Conservation (phyloP, 2,329 filamentous ascomycete genomes). For the Ceratocystis variospora region DNA sequence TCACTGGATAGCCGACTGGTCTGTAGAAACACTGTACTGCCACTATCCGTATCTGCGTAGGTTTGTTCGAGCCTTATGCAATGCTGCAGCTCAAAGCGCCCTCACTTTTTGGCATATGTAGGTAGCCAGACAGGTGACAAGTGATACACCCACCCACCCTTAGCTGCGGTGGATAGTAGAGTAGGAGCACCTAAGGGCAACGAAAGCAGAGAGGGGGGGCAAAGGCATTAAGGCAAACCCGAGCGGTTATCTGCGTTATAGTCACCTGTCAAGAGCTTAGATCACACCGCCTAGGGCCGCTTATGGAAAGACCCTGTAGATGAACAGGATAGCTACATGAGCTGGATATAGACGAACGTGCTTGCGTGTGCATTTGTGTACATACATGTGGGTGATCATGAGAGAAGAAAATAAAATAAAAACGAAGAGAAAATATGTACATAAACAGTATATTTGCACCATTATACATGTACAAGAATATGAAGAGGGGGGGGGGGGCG, state of each 20-base stretch:
- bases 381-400: neutral
- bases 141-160: neutral
- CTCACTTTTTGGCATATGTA: neutral
- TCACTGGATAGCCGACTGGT: neutral
- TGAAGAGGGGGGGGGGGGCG: too few species aligned
- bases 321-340: neutral
- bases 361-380: neutral
- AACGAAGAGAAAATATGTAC: neutral
- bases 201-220: neutral
- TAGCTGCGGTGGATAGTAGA: neutral
- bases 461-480: neutral
- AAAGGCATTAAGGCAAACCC: neutral
- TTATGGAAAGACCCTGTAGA: neutral
- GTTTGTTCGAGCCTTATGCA: too few species aligned
- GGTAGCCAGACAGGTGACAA: slow-evolving; percentile 2
- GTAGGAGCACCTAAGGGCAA: neutral
- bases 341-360: neutral
- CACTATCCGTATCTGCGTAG: neutral
- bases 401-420: neutral
- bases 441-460: neutral
- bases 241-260: slow-evolving; percentile 1
- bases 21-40: neutral
- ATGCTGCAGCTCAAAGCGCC: neutral
- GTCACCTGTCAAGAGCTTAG: neutral
- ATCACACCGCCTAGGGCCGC: neutral